phyloP scores from a whole-genome alignment of 495 filamentous ascomycete species.

The Hypoxylon cercidicola region DNA sequence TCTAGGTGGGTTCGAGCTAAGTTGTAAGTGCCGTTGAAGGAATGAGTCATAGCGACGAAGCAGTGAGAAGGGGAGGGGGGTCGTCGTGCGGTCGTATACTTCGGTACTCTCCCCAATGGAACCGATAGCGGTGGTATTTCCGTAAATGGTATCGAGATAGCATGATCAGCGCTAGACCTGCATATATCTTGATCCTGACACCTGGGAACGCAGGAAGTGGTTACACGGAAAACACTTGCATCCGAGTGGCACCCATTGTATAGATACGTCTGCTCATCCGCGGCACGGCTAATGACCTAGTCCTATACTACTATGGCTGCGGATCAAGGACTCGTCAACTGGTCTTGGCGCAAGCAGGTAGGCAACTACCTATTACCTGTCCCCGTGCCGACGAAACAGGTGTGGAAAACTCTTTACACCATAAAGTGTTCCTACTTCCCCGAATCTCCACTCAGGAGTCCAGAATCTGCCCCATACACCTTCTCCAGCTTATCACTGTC shows the following conservation, averaged over 20 bases:
- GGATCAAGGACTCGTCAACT: background rate
- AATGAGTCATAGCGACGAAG: background rate
- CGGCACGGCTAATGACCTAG: background rate
- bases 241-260: background rate
- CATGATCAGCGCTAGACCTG: background rate
- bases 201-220: background rate
- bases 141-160: background rate
- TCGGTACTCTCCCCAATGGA: background rate
- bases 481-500: background rate
- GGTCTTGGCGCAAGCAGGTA: background rate
- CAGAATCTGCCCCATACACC: background rate
- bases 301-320: background rate
- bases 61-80: background rate
- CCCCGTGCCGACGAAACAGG: background rate
- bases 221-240: background rate
- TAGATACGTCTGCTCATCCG: slow-evolving; percentile 2
- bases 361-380: background rate
- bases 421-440: background rate
- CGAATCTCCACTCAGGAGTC: background rate
- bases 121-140: background rate
- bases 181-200: slow-evolving; percentile 1
- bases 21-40: background rate
- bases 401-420: background rate
- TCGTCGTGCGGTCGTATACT: background rate
- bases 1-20: background rate